Evolutionary conservation across 495 filamentous ascomycete genomes (phyloP).

Genomic region (Eremomyces bilateralis): DNA sequence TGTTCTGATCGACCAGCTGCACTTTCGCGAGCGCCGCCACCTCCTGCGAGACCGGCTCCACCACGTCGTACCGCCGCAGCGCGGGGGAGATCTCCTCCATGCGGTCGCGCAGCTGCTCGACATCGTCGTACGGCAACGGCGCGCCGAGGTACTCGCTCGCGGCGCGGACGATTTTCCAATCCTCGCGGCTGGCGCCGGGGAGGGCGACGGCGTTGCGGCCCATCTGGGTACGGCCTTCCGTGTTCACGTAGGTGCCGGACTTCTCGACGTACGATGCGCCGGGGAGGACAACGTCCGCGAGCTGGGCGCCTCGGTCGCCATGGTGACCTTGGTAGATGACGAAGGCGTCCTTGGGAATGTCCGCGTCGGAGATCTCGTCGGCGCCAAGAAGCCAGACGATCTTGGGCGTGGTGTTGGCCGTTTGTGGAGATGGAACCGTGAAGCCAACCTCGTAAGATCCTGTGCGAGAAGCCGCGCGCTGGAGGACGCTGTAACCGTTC

Average conservation of each 20-base stretch:
- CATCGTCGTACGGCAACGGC: constrained; percentile 78
- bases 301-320: constrained; percentile 76
- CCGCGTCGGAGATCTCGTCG: constrained; percentile 59
- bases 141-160: constrained; percentile 73
- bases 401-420: constrained; percentile 68
- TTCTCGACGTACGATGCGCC: constrained; percentile 95
- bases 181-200: constrained; percentile 73
- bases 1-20: constrained; percentile 89
- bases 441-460: constrained; percentile 95
- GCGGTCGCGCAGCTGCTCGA: constrained; percentile 65
- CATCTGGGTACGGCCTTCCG: constrained; percentile 86
- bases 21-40: constrained; percentile 58
- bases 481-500: constrained; percentile 94
- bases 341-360: constrained; percentile 86
- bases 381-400: constrained; percentile 93
- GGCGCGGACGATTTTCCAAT: constrained; percentile 97
- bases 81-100: constrained; percentile 90
- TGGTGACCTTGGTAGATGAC: constrained; percentile 97
- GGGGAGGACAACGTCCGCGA: constrained; percentile 85
- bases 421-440: constrained; percentile 52
- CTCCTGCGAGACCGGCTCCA: constrained; percentile 42
- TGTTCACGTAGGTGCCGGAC: constrained; percentile 90
- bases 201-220: constrained; percentile 68
- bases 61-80: constrained; percentile 70
- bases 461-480: constrained; percentile 72